Evolutionary conservation across 2,329 filamentous ascomycete genomes (phyloP).

Genomic region (Penicillium digitatum): DNA sequence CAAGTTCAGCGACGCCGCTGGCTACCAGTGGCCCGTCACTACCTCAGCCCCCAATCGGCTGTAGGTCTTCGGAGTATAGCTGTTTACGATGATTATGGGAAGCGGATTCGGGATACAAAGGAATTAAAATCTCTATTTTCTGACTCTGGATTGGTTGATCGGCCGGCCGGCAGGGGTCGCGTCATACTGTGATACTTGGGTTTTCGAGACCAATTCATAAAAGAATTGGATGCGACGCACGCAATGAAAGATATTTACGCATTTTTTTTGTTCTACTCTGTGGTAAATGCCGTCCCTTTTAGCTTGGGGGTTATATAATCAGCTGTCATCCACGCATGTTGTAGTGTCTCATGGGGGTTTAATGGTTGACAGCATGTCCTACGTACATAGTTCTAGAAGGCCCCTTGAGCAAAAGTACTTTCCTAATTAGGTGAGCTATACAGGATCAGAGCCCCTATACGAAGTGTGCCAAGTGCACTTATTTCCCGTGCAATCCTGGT

Average conservation of each 20-base stretch:
- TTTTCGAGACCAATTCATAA: slow-evolving; percentile 2
- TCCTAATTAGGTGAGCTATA: background rate
- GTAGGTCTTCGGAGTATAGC: slow-evolving; percentile 47
- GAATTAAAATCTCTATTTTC: slow-evolving; percentile 25
- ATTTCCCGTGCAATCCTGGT: background rate
- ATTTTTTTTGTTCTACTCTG: background rate
- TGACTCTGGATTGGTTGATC: slow-evolving; percentile 1
- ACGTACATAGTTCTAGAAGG: no score
- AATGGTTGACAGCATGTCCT: no score
- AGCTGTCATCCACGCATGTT: background rate
- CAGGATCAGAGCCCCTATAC: background rate
- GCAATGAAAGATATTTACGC: slow-evolving; percentile 15
- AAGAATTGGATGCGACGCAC: slow-evolving; percentile 12
- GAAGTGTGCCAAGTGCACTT: background rate
- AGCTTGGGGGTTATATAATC: background rate
- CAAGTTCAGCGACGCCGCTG: slow-evolving; percentile 95
- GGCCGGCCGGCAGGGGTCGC: slow-evolving; percentile 13
- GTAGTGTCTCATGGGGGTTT: no score
- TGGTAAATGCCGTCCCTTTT: background rate
- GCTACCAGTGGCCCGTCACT: slow-evolving; percentile 87
- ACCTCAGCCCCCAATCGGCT: slow-evolving; percentile 72
- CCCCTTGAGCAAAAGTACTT: background rate
- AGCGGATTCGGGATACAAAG: slow-evolving; percentile 17
- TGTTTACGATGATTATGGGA: slow-evolving; percentile 28
- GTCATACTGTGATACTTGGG: slow-evolving; percentile 12